phyloP scores from a whole-genome alignment of 805 yeast genomes.

The Wickerhamiella brachini region DNA sequence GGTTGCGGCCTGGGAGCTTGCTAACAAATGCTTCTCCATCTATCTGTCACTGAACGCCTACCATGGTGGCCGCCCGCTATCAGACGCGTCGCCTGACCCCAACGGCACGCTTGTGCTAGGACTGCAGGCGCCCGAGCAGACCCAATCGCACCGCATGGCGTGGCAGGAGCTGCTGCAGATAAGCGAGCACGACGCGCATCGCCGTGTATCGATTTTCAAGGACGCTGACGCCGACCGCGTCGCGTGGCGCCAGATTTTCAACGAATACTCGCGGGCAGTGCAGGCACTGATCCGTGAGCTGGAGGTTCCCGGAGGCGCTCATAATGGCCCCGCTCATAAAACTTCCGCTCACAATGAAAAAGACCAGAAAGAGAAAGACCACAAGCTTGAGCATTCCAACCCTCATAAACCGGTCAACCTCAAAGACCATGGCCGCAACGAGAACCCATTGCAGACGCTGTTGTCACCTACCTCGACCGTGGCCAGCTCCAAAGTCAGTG shows the following conservation, averaged over 20 bases:
- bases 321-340: background rate
- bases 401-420: too few species aligned
- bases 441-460: background rate
- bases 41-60: constrained; percentile 27
- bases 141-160: constrained; percentile 22
- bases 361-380: background rate
- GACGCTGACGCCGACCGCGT: constrained; percentile 23
- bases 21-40: constrained; percentile 19
- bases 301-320: background rate
- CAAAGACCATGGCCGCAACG: background rate
- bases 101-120: constrained; percentile 29
- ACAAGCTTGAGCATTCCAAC: too few species aligned
- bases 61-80: constrained; percentile 19
- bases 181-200: constrained; percentile 17
- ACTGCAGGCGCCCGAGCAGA: constrained; percentile 12
- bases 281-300: background rate
- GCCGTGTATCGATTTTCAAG: constrained; percentile 25
- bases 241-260: constrained; percentile 23
- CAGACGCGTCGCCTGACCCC: constrained; percentile 20
- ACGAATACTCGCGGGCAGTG: constrained; percentile 8
- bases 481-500: background rate
- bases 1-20: constrained; percentile 17
- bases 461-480: background rate
- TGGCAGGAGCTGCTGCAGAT: constrained; percentile 26
- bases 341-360: background rate